Percentiles rank a stretch among this genome's conserved stretches.
Conservation (phyloP, 257 asterid genomes). For the Anisodus tanguticus region DNA sequence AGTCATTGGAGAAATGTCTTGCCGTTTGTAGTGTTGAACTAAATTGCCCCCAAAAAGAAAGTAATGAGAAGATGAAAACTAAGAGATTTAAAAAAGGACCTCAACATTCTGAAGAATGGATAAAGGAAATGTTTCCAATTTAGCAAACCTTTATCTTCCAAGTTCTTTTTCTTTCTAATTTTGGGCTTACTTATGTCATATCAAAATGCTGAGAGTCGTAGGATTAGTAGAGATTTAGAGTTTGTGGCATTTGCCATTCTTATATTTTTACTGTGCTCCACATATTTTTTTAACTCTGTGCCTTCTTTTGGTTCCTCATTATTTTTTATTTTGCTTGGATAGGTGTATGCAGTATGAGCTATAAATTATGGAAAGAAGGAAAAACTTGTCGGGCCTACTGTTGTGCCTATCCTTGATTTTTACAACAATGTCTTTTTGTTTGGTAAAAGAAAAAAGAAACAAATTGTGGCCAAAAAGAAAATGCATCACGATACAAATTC, state of each 20-base stretch:
- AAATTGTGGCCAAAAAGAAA: not conserved
- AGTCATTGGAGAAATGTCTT: not conserved
- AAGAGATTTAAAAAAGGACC: not conserved
- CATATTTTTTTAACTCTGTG: not conserved
- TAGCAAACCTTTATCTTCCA: not conserved
- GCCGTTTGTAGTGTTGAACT: not conserved
- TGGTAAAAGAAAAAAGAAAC: not conserved
- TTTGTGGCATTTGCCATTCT: not conserved
- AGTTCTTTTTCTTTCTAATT: not conserved
- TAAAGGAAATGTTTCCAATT: not conserved
- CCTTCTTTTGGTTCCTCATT: not conserved
- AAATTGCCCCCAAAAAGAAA: not conserved
- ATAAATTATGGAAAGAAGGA: not conserved
- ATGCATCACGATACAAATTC: not conserved
- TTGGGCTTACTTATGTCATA: not conserved
- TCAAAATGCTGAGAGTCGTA: not conserved
- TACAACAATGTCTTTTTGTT: not conserved
- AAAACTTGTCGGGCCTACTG: not conserved
- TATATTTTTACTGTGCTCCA: not conserved
- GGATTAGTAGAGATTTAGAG: not conserved
- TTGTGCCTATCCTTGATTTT: not conserved
- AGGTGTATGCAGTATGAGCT: not conserved
- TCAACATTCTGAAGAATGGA: not conserved
- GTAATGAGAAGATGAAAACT: not conserved
- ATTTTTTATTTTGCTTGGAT: conserved; percentile 1